These are phyloP conservation scores for Murraya paniculata DNA, from an alignment of 345 rosid species.

Conservation along the genomic window DNA sequence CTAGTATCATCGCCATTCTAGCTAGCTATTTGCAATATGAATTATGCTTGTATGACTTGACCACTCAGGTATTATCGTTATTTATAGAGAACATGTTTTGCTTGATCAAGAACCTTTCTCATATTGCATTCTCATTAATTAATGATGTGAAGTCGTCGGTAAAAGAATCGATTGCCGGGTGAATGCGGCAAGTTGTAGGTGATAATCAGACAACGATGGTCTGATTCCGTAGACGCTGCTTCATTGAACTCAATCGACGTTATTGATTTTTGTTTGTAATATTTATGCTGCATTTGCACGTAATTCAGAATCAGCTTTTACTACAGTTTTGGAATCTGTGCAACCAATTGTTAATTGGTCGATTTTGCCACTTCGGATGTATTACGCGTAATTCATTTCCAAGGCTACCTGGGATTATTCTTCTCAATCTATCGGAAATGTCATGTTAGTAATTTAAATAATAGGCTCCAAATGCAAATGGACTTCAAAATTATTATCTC, in stretches of 20 bases:
- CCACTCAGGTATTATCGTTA: neutral
- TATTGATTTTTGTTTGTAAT: neutral
- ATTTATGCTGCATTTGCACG: neutral
- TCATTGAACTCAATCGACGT: neutral
- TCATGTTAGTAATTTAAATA: neutral
- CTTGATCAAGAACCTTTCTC: neutral
- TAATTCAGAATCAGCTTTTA: neutral
- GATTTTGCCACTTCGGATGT: neutral
- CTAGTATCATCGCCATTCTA: neutral
- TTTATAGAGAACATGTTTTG: neutral
- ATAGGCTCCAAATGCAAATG: neutral
- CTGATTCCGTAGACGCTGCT: neutral
- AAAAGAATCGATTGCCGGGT: neutral
- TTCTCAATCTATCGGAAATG: neutral
- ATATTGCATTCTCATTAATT: neutral
- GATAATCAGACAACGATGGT: neutral
- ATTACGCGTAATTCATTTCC: neutral
- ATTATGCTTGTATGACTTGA: neutral
- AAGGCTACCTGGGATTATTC: neutral
- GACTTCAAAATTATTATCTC: neutral
- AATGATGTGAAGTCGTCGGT: neutral
- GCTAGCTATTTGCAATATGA: neutral
- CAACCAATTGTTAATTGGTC: neutral
- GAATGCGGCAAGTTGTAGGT: constrained; percentile 7
- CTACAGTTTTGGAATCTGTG: constrained; percentile 3